phyloP scores from a whole-genome alignment of 169 alveolate species.

The Babesia gibsoni region DNA sequence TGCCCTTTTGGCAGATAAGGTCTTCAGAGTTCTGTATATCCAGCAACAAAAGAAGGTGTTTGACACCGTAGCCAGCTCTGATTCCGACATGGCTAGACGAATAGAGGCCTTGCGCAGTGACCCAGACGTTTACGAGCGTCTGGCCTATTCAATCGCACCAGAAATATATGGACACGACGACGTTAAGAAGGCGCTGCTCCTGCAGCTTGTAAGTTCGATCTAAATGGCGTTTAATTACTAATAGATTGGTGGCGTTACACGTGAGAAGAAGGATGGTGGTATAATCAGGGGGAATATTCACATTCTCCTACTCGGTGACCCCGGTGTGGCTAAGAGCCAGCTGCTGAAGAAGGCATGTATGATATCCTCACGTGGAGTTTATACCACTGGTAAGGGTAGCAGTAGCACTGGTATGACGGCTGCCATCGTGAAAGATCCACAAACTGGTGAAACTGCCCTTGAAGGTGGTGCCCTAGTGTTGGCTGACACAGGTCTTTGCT shows the following conservation, averaged over 20 bases:
- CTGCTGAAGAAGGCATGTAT: slow-evolving; percentile 87
- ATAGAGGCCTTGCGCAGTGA: slow-evolving; percentile 71
- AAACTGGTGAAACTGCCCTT: slow-evolving; percentile 86
- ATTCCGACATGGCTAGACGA: slow-evolving; percentile 63
- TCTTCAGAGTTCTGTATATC: slow-evolving; percentile 78
- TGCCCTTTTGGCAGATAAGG: slow-evolving; percentile 78
- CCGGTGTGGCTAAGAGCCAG: slow-evolving; percentile 98
- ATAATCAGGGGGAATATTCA: slow-evolving; percentile 98
- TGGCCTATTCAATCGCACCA: slow-evolving; percentile 95
- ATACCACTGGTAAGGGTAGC: slow-evolving; percentile 94
- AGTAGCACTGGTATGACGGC: slow-evolving; percentile 99
- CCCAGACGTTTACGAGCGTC: slow-evolving; percentile 83
- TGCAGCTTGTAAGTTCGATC: slow-evolving; percentile 80
- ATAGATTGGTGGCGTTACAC: slow-evolving; percentile 90
- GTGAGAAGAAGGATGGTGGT: slow-evolving; percentile 91
- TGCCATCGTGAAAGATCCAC: slow-evolving; percentile 93
- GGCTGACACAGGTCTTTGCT: slow-evolving; percentile 96
- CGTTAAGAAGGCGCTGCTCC: slow-evolving; percentile 92
- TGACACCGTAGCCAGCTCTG: slow-evolving; percentile 58
- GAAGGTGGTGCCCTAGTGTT: slow-evolving; percentile 98
- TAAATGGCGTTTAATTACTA: neutral
- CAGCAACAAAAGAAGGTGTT: slow-evolving; percentile 81
- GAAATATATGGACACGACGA: slow-evolving; percentile 95
- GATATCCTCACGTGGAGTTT: slow-evolving; percentile 90
- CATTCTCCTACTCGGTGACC: slow-evolving; percentile 93